Evolutionary conservation across 306 rosid genomes (phyloP).

Genomic region (Inga oerstediana): DNA sequence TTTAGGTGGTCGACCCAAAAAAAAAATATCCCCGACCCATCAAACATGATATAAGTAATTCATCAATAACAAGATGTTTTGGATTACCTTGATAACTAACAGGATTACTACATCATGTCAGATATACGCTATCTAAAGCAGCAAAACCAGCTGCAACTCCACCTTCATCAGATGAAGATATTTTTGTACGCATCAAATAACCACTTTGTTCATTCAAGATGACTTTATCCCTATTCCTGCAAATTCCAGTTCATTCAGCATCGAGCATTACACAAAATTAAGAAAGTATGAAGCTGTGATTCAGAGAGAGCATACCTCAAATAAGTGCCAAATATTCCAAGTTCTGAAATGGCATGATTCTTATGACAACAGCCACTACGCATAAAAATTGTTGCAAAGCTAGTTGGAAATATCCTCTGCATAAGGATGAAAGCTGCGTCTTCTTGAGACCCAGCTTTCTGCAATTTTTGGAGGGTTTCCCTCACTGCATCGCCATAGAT

Average conservation of each 20-base stretch:
- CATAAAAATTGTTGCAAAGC: slow-evolving; percentile 55
- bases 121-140: slow-evolving; percentile 77
- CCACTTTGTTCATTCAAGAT: slow-evolving; percentile 76
- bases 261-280: background rate
- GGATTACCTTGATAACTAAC: background rate
- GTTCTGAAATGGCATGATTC: slow-evolving; percentile 77
- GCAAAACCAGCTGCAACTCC: slow-evolving; percentile 97
- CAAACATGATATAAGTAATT: background rate
- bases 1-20: slow-evolving; percentile 6
- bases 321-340: slow-evolving; percentile 81
- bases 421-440: slow-evolving; percentile 72
- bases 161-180: slow-evolving; percentile 92
- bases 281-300: background rate
- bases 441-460: slow-evolving; percentile 64
- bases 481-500: slow-evolving; percentile 78
- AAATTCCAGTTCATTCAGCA: slow-evolving; percentile 34
- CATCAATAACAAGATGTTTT: slow-evolving; percentile 4
- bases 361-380: slow-evolving; percentile 65
- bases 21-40: background rate
- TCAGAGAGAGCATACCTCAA: slow-evolving; percentile 58
- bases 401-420: slow-evolving; percentile 85
- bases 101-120: slow-evolving; percentile 40
- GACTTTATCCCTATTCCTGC: slow-evolving; percentile 79
- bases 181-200: slow-evolving; percentile 89
- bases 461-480: slow-evolving; percentile 68